Conservation (phyloP, 176 grass and related monocot species). For the Aegilops sharonensis region DNA sequence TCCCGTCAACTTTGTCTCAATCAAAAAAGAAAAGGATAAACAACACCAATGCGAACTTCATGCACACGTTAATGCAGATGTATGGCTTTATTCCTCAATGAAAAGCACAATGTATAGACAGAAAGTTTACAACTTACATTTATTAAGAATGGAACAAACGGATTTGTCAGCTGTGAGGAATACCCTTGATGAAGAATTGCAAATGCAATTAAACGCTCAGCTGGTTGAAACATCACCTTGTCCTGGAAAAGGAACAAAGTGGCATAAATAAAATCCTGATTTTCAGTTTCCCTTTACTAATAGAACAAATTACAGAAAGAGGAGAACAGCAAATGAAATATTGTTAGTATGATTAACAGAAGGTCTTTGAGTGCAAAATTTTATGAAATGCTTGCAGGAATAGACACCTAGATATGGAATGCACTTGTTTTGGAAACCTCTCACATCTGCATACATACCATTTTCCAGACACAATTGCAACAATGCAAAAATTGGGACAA, state of each 20-base stretch:
- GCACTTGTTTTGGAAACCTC: background rate
- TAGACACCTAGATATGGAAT: background rate
- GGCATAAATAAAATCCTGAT: background rate
- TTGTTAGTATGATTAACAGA: constrained; percentile 11
- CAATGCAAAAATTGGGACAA: background rate
- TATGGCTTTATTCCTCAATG: constrained; percentile 12
- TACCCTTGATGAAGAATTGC: constrained; percentile 70
- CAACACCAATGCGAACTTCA: background rate
- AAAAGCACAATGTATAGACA: constrained; percentile 15
- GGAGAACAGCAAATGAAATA: constrained; percentile 5
- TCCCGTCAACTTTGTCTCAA: background rate
- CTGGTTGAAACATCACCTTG: constrained; percentile 70
- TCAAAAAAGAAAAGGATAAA: background rate
- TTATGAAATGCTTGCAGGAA: background rate
- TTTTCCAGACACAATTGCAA: background rate
- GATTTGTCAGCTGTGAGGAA: constrained; percentile 69
- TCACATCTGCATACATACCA: background rate
- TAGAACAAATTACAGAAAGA: constrained; percentile 20
- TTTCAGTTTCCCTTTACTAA: background rate
- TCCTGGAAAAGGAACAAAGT: constrained; percentile 50
- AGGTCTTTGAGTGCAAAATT: background rate
- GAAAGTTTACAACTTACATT: constrained; percentile 55
- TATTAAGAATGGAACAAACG: constrained; percentile 73
- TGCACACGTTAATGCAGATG: background rate
- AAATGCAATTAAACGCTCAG: constrained; percentile 89